phyloP scores from a whole-genome alignment of 129 eudicot genomes.

The Flaveria trinervia region DNA sequence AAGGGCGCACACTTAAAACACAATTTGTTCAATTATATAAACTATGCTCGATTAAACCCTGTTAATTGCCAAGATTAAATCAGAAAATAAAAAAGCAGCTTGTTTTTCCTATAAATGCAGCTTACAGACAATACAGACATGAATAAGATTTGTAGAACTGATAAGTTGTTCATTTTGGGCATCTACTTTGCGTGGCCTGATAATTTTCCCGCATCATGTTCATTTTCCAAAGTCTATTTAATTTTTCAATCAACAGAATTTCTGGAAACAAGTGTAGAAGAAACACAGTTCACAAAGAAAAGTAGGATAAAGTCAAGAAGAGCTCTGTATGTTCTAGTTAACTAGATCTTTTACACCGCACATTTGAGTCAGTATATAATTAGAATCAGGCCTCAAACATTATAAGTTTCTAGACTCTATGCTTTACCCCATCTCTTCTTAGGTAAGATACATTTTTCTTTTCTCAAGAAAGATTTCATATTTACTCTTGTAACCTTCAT shows the following conservation, averaged over 20 bases:
- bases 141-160: background rate
- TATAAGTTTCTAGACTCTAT: background rate
- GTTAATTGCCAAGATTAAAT: slow-evolving; percentile 22
- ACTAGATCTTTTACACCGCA: background rate
- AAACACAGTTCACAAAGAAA: background rate
- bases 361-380: background rate
- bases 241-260: background rate
- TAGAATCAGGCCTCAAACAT: background rate
- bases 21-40: slow-evolving; percentile 12
- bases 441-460: background rate
- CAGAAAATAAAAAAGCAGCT: background rate
- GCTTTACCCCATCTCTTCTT: background rate
- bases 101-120: slow-evolving; percentile 17
- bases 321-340: background rate
- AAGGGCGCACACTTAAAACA: slow-evolving; percentile 15
- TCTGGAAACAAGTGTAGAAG: too few species aligned
- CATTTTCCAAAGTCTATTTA: slow-evolving; percentile 19
- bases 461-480: background rate
- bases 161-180: slow-evolving; percentile 3
- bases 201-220: slow-evolving; percentile 11
- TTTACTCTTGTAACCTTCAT: background rate
- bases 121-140: slow-evolving; percentile 12
- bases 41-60: background rate
- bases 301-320: background rate
- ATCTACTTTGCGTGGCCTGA: background rate